A percentile compares a stretch with the other conserved stretches of the same genome.
These are phyloP conservation scores for Lomentospora prolificans DNA, from an alignment of 2,329 filamentous ascomycete species.

Conservation along the genomic window DNA sequence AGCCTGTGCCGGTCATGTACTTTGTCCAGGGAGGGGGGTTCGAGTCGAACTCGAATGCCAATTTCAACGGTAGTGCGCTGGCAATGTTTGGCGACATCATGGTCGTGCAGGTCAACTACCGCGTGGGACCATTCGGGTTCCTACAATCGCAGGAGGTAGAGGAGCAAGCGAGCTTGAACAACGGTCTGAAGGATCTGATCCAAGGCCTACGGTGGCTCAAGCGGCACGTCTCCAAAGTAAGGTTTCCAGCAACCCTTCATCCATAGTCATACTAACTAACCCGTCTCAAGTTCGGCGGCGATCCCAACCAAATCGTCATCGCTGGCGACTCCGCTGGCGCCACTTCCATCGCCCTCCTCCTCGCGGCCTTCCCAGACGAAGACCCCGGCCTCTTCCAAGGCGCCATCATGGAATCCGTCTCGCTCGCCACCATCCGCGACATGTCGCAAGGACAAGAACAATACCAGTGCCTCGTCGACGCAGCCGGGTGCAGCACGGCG, in stretches of 20 bases:
- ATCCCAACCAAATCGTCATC: conserved; percentile 57
- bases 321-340: conserved; percentile 62
- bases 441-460: conserved; percentile 39
- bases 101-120: conserved; percentile 66
- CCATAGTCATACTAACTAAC: too few relatives aligned
- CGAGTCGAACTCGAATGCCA: conserved; percentile 34
- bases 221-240: conserved; percentile 41
- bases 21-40: conserved; percentile 54
- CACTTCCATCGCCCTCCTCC: conserved; percentile 53
- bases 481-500: conserved; percentile 30
- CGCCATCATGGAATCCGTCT: conserved; percentile 39
- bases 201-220: conserved; percentile 63
- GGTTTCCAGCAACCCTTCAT: neutral
- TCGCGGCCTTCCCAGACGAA: conserved; percentile 43
- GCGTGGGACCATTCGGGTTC: conserved; percentile 66
- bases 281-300: conserved; percentile 49
- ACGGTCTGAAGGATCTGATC: conserved; percentile 60
- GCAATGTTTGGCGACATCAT: conserved; percentile 51
- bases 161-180: conserved; percentile 51
- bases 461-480: conserved; percentile 33
- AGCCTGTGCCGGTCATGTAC: conserved; percentile 53
- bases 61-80: conserved; percentile 53
- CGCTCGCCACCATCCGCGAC: conserved; percentile 38
- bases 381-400: conserved; percentile 40
- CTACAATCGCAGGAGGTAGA: conserved; percentile 37